These are phyloP conservation scores for Colletotrichum sp. DNA, from an alignment of 2,329 filamentous ascomycete genomes.

Conservation along the genomic window DNA sequence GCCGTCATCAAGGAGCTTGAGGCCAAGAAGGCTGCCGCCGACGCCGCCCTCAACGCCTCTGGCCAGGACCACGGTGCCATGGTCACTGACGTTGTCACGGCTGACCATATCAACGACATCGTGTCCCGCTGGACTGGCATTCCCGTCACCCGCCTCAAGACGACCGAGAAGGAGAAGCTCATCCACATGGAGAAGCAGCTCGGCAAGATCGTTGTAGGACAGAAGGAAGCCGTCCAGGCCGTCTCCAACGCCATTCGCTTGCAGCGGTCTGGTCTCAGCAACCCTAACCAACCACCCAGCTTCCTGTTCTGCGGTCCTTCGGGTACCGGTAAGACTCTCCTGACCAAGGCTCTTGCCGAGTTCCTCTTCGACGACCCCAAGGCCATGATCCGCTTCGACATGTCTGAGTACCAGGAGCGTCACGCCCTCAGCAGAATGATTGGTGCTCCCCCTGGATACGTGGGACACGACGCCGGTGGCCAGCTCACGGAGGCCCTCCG, in stretches of 20 bases:
- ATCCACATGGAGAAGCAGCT: slow-evolving; percentile 94
- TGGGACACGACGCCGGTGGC: slow-evolving; percentile 94
- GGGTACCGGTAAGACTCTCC: slow-evolving; percentile 95
- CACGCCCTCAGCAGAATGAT: slow-evolving; percentile 98
- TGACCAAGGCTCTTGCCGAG: slow-evolving; percentile 96
- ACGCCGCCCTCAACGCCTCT: slow-evolving; percentile 67
- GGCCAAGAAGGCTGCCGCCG: slow-evolving; percentile 77
- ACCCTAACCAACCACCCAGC: slow-evolving; percentile 95
- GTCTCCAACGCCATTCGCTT: slow-evolving; percentile 96
- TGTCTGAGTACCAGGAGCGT: slow-evolving; percentile 99
- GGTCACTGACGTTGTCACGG: slow-evolving; percentile 91
- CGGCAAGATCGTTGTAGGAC: slow-evolving; percentile 84
- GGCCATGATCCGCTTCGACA: slow-evolving; percentile 98
- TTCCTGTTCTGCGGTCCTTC: slow-evolving; percentile 99
- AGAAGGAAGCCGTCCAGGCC: slow-evolving; percentile 89
- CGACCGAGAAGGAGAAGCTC: slow-evolving; percentile 98
- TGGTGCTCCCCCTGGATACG: slow-evolving; percentile 94
- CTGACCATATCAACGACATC: slow-evolving; percentile 99
- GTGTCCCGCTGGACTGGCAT: slow-evolving; percentile 98
- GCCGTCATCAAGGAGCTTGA: slow-evolving; percentile 81
- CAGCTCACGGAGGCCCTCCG: slow-evolving; percentile 95
- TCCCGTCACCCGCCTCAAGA: slow-evolving; percentile 90
- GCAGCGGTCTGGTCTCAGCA: slow-evolving; percentile 90
- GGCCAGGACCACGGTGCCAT: slow-evolving; percentile 70
- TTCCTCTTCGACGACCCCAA: slow-evolving; percentile 98